Base-by-base conservation (phyloP, 2,329 filamentous ascomycete genomes). In the Sporothrix pseudoabietina region DNA sequence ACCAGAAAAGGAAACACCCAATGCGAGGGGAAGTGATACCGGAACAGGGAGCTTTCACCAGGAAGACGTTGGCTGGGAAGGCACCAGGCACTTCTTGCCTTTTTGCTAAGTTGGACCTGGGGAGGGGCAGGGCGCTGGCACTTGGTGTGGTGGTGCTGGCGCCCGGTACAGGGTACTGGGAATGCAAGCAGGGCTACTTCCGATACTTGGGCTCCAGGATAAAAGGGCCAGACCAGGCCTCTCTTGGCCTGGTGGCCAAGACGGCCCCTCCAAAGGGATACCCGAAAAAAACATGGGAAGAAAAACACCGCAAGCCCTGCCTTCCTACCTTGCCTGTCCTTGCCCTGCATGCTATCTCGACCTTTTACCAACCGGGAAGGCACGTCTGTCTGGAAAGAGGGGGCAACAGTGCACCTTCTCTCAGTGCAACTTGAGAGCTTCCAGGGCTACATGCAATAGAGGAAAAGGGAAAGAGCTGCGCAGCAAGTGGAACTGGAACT, bases 1-100 rank as follows among this genome's bases (percentile, higher is more conserved):
- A 41, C 49, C 16, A 35, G 54, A 30, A 52, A n/a, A 63, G 41
- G 54, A 73, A 55, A 52, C n/a, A 41, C 49, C 16, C 19, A 26
- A 54, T 65, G 73, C 59, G 22, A 57, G 69, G 65, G 55, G 49
- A 54, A 68, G 22, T 71, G 71, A 71, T 73, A 73, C 71, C 71
- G 59, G 65, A 55, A 72, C 65, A 61, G 52, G 69, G 69, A n/a
- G 39, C 14, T 49, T 14, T 26, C 57, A 16, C 14, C 26, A 61
- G 10, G 35, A 35, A 35, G 4, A 49, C 44, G 14, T 49, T 49
- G 14, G 57, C 19, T 49, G 14, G 57, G 57, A 32, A 61, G 57
- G 30, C 57, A 30, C 22, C 52, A 55, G 52, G 22, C 52, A 12
- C 26, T 32, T n/a, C 49, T 54, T 26, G 35, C 35, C 19, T 63